Percentiles rank a stretch among this genome's conserved stretches.
phyloP scores from a whole-genome alignment of 2,329 filamentous ascomycete species.

The Trichoderma citrinoviride region DNA sequence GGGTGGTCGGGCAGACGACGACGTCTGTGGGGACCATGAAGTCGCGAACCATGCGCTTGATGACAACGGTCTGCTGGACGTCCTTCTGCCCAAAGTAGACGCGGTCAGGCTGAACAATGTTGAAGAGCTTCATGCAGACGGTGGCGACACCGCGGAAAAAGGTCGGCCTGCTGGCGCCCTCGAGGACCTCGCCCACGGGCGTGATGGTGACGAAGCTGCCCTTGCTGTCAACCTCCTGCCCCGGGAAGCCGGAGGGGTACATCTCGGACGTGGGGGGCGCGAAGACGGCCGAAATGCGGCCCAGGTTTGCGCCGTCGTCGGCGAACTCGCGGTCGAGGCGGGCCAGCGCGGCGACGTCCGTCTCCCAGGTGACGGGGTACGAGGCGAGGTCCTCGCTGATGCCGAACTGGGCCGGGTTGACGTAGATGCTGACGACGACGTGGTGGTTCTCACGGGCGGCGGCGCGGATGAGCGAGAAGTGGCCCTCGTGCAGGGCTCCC shows the following conservation, averaged over 20 bases:
- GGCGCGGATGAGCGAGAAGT: slow-evolving; percentile 78
- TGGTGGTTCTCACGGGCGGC: slow-evolving; percentile 82
- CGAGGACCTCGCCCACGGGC: slow-evolving; percentile 74
- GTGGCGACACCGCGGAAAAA: slow-evolving; percentile 97
- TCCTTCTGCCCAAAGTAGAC: slow-evolving; percentile 98
- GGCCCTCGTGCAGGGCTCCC: slow-evolving; percentile 93
- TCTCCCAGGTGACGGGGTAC: slow-evolving; percentile 87
- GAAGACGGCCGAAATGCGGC: slow-evolving; percentile 78
- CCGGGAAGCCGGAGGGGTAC: slow-evolving; percentile 79
- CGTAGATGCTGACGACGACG: slow-evolving; percentile 88
- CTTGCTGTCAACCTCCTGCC: slow-evolving; percentile 68
- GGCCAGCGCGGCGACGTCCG: slow-evolving; percentile 67
- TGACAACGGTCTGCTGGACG: slow-evolving; percentile 90
- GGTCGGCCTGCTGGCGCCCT: slow-evolving; percentile 82
- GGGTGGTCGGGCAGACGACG: slow-evolving; percentile 68
- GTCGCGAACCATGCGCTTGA: slow-evolving; percentile 82
- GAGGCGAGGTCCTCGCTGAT: slow-evolving; percentile 80
- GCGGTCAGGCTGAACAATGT: slow-evolving; percentile 57
- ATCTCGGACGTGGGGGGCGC: slow-evolving; percentile 79
- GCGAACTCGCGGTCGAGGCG: slow-evolving; percentile 70
- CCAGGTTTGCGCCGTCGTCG: slow-evolving; percentile 56
- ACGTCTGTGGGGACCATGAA: slow-evolving; percentile 78
- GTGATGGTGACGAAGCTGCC: slow-evolving; percentile 92
- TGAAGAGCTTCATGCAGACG: slow-evolving; percentile 78
- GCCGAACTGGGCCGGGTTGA: slow-evolving; percentile 97